These are phyloP conservation scores for Xylariomycetidae sp. DNA, from an alignment of 2,329 filamentous ascomycete species.

Conservation along the genomic window DNA sequence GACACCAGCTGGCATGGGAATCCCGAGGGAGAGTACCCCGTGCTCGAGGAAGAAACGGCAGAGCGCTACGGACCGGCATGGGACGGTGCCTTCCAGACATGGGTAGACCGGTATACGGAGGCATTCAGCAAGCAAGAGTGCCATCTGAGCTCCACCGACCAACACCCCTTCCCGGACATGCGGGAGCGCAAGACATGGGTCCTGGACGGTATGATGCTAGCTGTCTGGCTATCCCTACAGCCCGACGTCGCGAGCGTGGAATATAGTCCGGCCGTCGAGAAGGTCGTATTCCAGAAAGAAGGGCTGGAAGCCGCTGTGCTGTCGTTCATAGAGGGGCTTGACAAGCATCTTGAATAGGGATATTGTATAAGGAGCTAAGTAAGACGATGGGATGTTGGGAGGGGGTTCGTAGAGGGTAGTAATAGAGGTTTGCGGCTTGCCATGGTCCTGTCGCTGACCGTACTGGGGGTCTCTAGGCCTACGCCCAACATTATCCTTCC, in stretches of 20 bases:
- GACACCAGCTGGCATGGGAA: conserved; percentile 1
- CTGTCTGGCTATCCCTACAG: conserved; percentile 3
- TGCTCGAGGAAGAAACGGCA: conserved; percentile 1
- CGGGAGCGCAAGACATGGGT: conserved; percentile 4
- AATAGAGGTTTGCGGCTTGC: too few species aligned
- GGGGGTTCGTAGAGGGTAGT: too few species aligned
- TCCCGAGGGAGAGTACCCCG: not conserved
- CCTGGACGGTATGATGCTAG: conserved; percentile 4
- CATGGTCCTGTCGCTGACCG: too few species aligned
- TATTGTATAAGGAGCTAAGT: too few species aligned
- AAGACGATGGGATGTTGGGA: too few species aligned
- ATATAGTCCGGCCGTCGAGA: conserved; percentile 1
- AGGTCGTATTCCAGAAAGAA: not conserved
- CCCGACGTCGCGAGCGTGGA: conserved; percentile 4
- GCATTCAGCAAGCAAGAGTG: conserved; percentile 1
- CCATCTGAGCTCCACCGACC: not conserved
- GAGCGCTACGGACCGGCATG: conserved; percentile 3
- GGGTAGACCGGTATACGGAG: conserved; percentile 1
- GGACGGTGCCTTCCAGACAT: conserved; percentile 1
- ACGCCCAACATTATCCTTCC: too few species aligned
- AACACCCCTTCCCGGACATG: not conserved
- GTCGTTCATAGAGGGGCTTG: not conserved
- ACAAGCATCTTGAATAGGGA: not conserved
- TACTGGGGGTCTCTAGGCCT: too few species aligned
- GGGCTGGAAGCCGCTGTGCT: not conserved